Base-by-base conservation (phyloP, 192 early-diverging fungal genomes). In the Rhizophagus clarus region DNA sequence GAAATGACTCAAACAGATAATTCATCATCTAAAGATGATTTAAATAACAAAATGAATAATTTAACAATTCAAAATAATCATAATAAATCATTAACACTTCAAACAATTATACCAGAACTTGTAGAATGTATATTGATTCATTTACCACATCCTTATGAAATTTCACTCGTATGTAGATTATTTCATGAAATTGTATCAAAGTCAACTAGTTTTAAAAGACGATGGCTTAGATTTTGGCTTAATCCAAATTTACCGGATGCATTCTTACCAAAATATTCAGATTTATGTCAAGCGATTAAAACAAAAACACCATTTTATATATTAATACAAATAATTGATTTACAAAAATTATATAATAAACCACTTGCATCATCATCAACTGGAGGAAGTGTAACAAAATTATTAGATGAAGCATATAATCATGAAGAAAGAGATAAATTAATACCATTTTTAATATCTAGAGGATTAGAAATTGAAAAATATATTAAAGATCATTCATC, bases 141-240 rank as follows among this genome's bases (percentile, higher is more conserved):
- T 68, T 37, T 78, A 5, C 64, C 76, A 2, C 4, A 15, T 15
- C 76, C 76, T 56, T 22, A 56, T 34, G 45, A 26, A 20, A 42
- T 78, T 51, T 29, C 76, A 8, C 15, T 45, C 32, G 76, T 78
- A 3, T 78, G 76, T 69, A 31, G 28, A 64, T 24, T 64, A 56
- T 69, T 78, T 68, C 63, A 51, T 68, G 40, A 22, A 32, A 78
- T 78, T 1, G 76, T 78, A 4, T 32, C 29, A 17, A 64, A 26
- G 9, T 79, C 66, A n/a, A 9, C 60, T 61, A 70, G 45, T 61
- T 79, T 79, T 71, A 79, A 79, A 60, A 49, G 77, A 34, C 32
- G 77, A n/a, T 79, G 77, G 77, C 66, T 79, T 71, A 28, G 77
- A 11, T 4, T 42, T 47, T 79, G 77, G 77, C 68, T 79, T 32